Base-by-base conservation (phyloP, 1,284 basidiomycete genomes). In the Ganoderma lingzhi region DNA sequence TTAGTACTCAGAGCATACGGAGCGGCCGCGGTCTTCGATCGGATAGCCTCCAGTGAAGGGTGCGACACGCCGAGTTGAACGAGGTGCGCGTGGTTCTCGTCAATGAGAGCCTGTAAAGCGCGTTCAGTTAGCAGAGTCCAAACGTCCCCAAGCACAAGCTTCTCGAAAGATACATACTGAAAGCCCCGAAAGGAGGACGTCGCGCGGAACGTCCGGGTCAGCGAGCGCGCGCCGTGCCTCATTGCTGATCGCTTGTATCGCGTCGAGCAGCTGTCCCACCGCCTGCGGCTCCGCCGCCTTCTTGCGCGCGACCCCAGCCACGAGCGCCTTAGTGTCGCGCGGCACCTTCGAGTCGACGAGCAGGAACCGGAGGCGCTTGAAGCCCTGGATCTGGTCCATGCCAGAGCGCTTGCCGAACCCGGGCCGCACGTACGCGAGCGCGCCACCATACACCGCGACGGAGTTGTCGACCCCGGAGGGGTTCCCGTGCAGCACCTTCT, bases 381-480 rank as follows among this genome's bases (percentile, higher is more conserved):
- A 92, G 42, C 90, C 96, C 72, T 93, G 88, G 73, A 99, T 92
- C 23, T 86, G 84, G 79, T 96, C 91, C 90, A 99, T 94, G 59
- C 93, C 92, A 75, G 90, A 89, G 77, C 90, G 87, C 78, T 89
- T 87, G 65, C 87, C 90, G 75, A 94, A 93, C 37, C 93, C 91
- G 69, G 93, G 86, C 63, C 95, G 90, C 6, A 93, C 95, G 81
- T 98, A 99, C 32, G 93, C 90, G 72, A 99, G 86, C 28, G 96
- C 98, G 62, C 98, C 97, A 23, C 98, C 98, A 77, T 93, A 95
- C 0, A 96, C 94, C 9, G 96, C 88, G 42, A 99, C 96, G 19
- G 96, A 94, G 80, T 99, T 99, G 81, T 99, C 98, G 42, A 99
- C 95, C 28, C 98, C 98, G 69, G 95, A 97, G 0, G 98, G 98